Conservation (phyloP, 768 basidiomycete species). For the Psilocybe cubensis region DNA sequence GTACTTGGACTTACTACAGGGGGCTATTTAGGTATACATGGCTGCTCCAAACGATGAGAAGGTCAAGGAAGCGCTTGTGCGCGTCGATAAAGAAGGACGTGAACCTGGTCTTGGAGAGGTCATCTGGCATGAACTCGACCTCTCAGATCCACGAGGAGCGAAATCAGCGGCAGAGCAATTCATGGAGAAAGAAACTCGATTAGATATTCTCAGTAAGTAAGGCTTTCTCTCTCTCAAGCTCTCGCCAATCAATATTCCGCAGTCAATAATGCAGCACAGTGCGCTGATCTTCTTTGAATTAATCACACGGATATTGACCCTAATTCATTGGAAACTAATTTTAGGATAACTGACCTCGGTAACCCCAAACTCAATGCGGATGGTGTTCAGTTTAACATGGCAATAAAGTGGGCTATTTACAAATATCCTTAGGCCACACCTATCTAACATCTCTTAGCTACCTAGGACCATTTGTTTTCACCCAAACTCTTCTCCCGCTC, state of each 20-base stretch:
- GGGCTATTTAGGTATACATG: slow-evolving; percentile 46
- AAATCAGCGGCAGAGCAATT: slow-evolving; percentile 51
- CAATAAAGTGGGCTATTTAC: slow-evolving; percentile 19
- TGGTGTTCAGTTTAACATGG: slow-evolving; percentile 21
- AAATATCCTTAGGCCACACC: neutral
- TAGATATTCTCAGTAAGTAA: slow-evolving; percentile 56
- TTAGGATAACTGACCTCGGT: slow-evolving; percentile 19
- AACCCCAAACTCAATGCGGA: slow-evolving; percentile 15
- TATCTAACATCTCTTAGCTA: slow-evolving; percentile 15
- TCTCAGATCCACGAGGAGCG: slow-evolving; percentile 47
- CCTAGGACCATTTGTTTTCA: slow-evolving; percentile 27
- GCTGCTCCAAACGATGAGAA: slow-evolving; percentile 50
- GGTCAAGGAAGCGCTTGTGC: slow-evolving; percentile 46
- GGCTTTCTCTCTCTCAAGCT: neutral
- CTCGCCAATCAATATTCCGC: neutral
- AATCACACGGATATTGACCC: neutral
- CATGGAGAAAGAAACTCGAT: slow-evolving; percentile 46
- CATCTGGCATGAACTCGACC: slow-evolving; percentile 53
- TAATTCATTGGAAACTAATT: neutral
- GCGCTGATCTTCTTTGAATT: neutral
- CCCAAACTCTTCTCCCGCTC: slow-evolving; percentile 27
- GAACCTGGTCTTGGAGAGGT: slow-evolving; percentile 48
- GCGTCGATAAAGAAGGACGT: slow-evolving; percentile 37
- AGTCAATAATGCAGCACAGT: slow-evolving; percentile 58
- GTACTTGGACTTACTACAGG: neutral